Evolutionary conservation across 805 yeast species (phyloP), one percentile per base, ranked within the genome.

Genomic region (Lachancea mirantina): DNA sequence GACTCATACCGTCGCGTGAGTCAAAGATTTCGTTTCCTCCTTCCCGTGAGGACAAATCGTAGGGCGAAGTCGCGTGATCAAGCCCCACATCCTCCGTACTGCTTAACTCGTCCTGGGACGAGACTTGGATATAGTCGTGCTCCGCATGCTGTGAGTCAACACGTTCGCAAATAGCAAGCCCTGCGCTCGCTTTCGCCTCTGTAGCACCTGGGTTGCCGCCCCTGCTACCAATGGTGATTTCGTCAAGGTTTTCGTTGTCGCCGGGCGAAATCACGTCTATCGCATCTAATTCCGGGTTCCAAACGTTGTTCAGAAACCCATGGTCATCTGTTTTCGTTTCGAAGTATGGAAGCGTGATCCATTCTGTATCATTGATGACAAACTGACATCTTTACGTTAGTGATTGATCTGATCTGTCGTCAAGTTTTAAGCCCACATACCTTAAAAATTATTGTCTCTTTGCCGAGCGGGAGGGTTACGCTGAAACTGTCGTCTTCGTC

Each of bases 71-170:
- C n/a, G n/a, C n/a, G n/a, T n/a, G n/a, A n/a, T n/a, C 37, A 9
- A 38, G 26, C 14, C 34, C 35, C n/a, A 53, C 33, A 27, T 53
- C 51, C 32, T 53, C 59, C 2, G 51, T 42, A 26, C 55, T 51
- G 30, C 57, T 49, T 17, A 53, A 32, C 30, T 53, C 57, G 19
- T 52, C 49, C 21, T 44, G 45, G 2, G 59, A 53, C 6, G 55
- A 48, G 11, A 53, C 40, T 17, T 51, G 52, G 4, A 53, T 46
- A 24, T 47, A 53, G 22, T 52, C 54, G 29, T 41, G 39, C 5
- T 33, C 28, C 24, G 21, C 32, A 14, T 24, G 32, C 8, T 24
- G 16, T 17, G 18, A 3, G 4, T 28, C n/a, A n/a, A n/a, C n/a
- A n/a, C n/a, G n/a, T n/a, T n/a, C n/a, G n/a, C n/a, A n/a, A n/a